Evolutionary conservation across 2,329 filamentous ascomycete genomes (phyloP).

Genomic region (Davidsoniella australis): DNA sequence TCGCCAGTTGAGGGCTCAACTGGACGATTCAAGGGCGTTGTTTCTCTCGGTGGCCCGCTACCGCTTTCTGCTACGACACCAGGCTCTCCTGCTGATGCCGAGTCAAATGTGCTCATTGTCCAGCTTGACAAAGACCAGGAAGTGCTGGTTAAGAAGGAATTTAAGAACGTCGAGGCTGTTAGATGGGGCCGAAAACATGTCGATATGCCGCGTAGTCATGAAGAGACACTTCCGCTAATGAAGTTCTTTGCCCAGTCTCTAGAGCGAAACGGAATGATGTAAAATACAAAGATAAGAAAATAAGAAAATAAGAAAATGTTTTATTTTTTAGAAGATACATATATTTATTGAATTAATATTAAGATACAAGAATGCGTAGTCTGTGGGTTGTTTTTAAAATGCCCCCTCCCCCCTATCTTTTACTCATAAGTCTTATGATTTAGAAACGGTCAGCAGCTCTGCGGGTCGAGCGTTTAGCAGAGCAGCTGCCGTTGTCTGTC

Average conservation of each 20-base stretch:
- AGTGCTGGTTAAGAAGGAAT: constrained; percentile 46
- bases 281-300: too few relatives aligned
- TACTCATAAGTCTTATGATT: constrained; percentile 1
- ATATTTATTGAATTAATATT: too few relatives aligned
- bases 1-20: constrained; percentile 5
- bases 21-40: constrained; percentile 33
- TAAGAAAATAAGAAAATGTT: too few relatives aligned
- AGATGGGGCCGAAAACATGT: constrained; percentile 57
- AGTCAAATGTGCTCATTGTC: constrained; percentile 44
- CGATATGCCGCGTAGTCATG: constrained; percentile 63
- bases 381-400: not conserved
- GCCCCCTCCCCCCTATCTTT: not conserved
- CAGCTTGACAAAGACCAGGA: constrained; percentile 46
- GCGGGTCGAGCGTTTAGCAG: constrained; percentile 6
- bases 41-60: constrained; percentile 45
- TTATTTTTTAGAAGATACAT: too few relatives aligned
- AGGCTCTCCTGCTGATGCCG: constrained; percentile 18
- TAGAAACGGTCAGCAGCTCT: constrained; percentile 10
- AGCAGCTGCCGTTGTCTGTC: constrained; percentile 4
- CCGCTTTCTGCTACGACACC: constrained; percentile 31
- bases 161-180: constrained; percentile 48
- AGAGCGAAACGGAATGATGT: too few relatives aligned
- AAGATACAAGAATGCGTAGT: too few relatives aligned
- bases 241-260: constrained; percentile 48
- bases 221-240: constrained; percentile 87